Evolutionary conservation across 1,139 yeast species (phyloP).

Genomic region (Meyerozyma sp.): DNA sequence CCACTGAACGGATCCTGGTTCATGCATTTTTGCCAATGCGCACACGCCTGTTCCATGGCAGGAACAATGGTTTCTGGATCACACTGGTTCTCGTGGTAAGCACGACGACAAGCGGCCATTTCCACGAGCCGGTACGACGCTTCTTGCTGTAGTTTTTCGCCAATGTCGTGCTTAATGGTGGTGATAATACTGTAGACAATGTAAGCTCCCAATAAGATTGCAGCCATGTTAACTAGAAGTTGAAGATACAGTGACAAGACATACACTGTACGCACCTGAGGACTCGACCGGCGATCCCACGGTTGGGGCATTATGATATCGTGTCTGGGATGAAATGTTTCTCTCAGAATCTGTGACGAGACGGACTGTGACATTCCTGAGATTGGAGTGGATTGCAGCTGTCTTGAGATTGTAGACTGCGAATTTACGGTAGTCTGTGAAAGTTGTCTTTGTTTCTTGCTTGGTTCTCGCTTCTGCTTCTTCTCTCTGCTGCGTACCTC

Average conservation of each 20-base stretch:
- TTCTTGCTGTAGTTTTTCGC: slow-evolving; percentile 38
- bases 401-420: too few species aligned
- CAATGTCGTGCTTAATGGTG: slow-evolving; percentile 50
- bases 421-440: too few species aligned
- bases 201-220: slow-evolving; percentile 38
- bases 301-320: slow-evolving; percentile 39
- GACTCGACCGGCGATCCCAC: slow-evolving; percentile 36
- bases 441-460: neutral
- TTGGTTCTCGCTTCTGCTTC: slow-evolving; percentile 1
- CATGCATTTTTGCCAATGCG: slow-evolving; percentile 61
- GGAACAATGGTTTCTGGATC: slow-evolving; percentile 54
- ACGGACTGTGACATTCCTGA: too few species aligned
- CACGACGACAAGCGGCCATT: slow-evolving; percentile 44
- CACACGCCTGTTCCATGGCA: slow-evolving; percentile 51
- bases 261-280: slow-evolving; percentile 43
- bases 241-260: slow-evolving; percentile 57
- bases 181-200: slow-evolving; percentile 37
- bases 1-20: slow-evolving; percentile 42
- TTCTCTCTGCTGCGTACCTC: neutral
- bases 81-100: slow-evolving; percentile 53
- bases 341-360: too few species aligned
- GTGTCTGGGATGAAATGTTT: neutral
- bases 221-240: slow-evolving; percentile 40
- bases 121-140: slow-evolving; percentile 31
- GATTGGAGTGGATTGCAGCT: too few species aligned